Conservation (phyloP, 2,329 filamentous ascomycete genomes). For the Fusarium sp. region DNA sequence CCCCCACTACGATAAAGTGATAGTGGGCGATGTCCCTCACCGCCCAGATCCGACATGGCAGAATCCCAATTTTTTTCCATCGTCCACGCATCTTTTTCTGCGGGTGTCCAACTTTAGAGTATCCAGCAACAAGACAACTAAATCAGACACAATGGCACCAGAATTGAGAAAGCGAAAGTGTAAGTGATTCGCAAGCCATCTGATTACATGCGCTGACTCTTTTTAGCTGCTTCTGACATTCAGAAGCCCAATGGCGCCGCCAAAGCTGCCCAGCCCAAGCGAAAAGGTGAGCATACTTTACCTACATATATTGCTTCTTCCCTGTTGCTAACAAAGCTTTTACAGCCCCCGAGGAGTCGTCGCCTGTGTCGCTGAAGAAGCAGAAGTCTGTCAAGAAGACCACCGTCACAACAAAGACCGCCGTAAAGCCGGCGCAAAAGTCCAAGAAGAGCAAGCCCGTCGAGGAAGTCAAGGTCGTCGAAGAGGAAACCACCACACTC, state of each 20-base stretch:
- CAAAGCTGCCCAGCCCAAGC: slow-evolving; percentile 55
- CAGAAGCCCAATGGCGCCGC: slow-evolving; percentile 50
- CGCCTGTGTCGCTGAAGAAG: slow-evolving; percentile 60
- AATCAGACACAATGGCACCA: slow-evolving; percentile 58
- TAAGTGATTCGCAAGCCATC: slow-evolving; percentile 24
- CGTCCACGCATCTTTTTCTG: slow-evolving; percentile 45
- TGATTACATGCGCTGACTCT: slow-evolving; percentile 37
- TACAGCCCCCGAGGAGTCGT: slow-evolving; percentile 60
- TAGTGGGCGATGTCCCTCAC: slow-evolving; percentile 45
- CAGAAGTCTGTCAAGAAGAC: slow-evolving; percentile 56
- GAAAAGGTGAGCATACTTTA: slow-evolving; percentile 50
- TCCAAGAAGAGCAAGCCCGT: slow-evolving; percentile 49
- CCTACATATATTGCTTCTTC: not conserved
- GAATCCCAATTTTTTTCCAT: slow-evolving; percentile 54
- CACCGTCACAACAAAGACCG: slow-evolving; percentile 42
- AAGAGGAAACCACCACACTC: slow-evolving; percentile 49
- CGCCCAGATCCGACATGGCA: slow-evolving; percentile 51
- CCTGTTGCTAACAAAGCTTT: slow-evolving; percentile 43
- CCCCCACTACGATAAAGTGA: slow-evolving; percentile 46
- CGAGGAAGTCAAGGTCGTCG: slow-evolving; percentile 45
- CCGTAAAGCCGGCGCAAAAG: slow-evolving; percentile 53
- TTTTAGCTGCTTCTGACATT: slow-evolving; percentile 46
- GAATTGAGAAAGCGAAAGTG: slow-evolving; percentile 58
- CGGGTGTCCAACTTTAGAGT: slow-evolving; percentile 35
- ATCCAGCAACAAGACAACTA: slow-evolving; percentile 28